These are phyloP conservation scores for Eucalyptus microcorys DNA, from an alignment of 345 rosid species.

Conservation along the genomic window DNA sequence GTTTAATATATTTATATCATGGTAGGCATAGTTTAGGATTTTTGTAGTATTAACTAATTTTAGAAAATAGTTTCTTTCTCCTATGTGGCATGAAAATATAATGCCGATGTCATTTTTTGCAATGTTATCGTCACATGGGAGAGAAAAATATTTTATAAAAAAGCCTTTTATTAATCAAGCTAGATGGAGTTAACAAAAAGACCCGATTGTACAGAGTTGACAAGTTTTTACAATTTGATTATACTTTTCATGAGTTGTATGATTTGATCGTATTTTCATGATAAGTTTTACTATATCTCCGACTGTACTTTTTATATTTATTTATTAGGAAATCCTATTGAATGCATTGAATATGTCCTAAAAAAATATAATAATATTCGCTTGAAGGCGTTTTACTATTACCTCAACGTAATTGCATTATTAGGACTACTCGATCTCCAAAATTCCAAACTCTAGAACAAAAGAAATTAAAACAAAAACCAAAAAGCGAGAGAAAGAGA, in stretches of 20 bases:
- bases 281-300: fast-evolving
- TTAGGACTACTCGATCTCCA: background rate
- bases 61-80: too few species aligned
- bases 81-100: background rate
- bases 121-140: fast-evolving
- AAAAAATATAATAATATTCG: background rate
- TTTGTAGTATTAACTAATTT: background rate
- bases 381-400: background rate
- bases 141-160: too few species aligned
- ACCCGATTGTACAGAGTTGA: fast-evolving
- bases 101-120: fast-evolving
- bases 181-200: fast-evolving
- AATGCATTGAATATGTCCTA: background rate
- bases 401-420: background rate
- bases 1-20: background rate
- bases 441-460: background rate
- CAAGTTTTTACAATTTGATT: fast-evolving
- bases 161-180: fast-evolving
- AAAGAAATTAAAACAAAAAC: background rate
- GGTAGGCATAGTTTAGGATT: fast-evolving
- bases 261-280: fast-evolving
- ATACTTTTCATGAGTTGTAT: too few species aligned
- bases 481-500: background rate
- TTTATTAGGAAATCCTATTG: background rate
- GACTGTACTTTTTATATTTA: fast-evolving